Conservation (phyloP, 1,139 yeast species). For the Lodderomyces elongisporus region DNA sequence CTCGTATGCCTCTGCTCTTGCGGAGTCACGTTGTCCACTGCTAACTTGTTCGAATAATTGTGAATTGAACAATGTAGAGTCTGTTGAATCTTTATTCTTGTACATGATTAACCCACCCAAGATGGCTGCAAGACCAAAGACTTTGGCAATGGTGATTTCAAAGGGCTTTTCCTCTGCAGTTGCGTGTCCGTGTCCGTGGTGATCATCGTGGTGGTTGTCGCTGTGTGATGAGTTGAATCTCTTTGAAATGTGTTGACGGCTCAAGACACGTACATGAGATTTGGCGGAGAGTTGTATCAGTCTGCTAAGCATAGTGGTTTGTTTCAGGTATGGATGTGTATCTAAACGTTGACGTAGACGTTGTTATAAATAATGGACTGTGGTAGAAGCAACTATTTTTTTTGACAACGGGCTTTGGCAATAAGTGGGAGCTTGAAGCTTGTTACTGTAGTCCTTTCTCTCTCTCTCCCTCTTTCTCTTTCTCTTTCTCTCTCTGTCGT, state of each 20-base stretch:
- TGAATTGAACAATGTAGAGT: slow-evolving; percentile 37
- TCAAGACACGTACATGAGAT: not conserved
- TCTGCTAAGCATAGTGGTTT: not conserved
- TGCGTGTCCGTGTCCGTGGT: slow-evolving; percentile 18
- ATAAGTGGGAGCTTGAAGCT: too few species aligned
- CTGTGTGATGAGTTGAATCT: slow-evolving; percentile 27
- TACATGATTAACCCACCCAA: slow-evolving; percentile 38
- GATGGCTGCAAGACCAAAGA: slow-evolving; percentile 24
- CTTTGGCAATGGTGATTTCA: slow-evolving; percentile 17
- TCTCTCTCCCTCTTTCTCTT: too few species aligned
- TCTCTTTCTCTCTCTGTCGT: too few species aligned
- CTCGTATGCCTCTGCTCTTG: slow-evolving; percentile 36
- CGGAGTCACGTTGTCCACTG: slow-evolving; percentile 32
- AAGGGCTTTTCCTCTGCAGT: slow-evolving; percentile 23
- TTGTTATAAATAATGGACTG: too few species aligned
- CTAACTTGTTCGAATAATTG: slow-evolving; percentile 31
- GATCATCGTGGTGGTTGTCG: slow-evolving; percentile 8
- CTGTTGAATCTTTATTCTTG: slow-evolving; percentile 31
- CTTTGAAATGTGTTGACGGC: slow-evolving; percentile 9
- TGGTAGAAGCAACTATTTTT: too few species aligned
- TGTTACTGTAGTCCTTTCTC: too few species aligned
- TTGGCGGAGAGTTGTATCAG: not conserved
- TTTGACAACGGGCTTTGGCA: too few species aligned
- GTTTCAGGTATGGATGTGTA: too few species aligned
- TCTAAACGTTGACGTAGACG: too few species aligned